phyloP scores from a whole-genome alignment of 1,284 basidiomycete genomes.

The Inonotus obliquus region DNA sequence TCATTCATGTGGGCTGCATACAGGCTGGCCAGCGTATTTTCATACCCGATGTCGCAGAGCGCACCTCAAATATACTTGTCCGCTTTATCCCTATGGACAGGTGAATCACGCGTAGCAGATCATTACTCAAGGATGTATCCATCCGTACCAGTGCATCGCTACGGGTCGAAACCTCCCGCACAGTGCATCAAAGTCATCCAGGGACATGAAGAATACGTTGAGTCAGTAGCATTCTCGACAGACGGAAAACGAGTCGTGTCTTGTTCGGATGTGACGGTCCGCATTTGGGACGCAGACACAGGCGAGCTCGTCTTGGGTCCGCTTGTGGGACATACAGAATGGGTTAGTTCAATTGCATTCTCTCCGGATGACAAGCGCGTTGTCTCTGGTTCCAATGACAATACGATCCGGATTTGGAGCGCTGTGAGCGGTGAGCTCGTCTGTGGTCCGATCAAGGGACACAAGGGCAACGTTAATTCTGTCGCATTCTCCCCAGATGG shows the following conservation, averaged over 20 bases:
- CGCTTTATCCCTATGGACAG: neutral
- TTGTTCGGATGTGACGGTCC: neutral
- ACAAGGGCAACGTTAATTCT: too few species aligned
- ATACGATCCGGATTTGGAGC: too few species aligned
- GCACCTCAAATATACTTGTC: neutral
- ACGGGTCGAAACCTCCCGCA: neutral
- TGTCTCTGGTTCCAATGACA: too few species aligned
- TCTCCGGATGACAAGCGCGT: constrained; percentile 14
- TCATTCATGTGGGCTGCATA: neutral
- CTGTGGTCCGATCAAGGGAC: too few species aligned
- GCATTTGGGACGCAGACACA: neutral
- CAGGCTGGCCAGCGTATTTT: neutral
- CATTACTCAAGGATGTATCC: neutral
- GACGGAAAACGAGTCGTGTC: constrained; percentile 2
- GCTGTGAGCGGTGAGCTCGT: too few species aligned
- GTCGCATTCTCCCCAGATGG: too few species aligned
- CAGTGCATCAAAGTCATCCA: neutral
- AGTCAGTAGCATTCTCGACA: neutral
- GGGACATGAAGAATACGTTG: neutral
- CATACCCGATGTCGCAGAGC: neutral
- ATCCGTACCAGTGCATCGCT: neutral
- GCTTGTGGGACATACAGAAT: neutral
- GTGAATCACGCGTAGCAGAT: neutral
- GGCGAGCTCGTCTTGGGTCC: neutral
- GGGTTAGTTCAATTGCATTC: constrained; percentile 5